Evolutionary conservation across 192 early-diverging fungal species (phyloP), one percentile per base, ranked within the genome.

Genomic region (Hyaloraphidium curvatum): DNA sequence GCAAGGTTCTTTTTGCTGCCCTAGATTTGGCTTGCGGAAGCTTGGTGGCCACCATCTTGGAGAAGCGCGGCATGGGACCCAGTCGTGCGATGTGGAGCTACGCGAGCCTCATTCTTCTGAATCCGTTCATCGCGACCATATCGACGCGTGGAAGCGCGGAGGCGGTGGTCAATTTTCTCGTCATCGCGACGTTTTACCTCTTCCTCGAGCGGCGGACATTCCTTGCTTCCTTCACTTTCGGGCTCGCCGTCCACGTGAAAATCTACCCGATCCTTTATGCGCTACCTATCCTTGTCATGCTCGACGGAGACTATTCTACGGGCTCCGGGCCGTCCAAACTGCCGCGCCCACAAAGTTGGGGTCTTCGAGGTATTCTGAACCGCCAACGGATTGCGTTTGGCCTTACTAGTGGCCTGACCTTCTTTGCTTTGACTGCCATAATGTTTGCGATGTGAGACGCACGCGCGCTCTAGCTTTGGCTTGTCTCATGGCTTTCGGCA

Each of bases 261-360:
- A 88, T 96, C 7, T 99, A 96, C 65, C 92, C 95, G 1, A 73
- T 93, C 50, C 82, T 99, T n/a, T 90, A 95, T 59, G 84, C 83
- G 2, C 56, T 92, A 0, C 86, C 91, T 0, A 53, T 98, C 27
- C 68, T 89, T 62, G 63, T 84, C 14, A 61, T 78, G n/a, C n/a
- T 86, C 9, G 50, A 50, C 9, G 54, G 25, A n/a, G 22, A 23
- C 31, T 31, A 17, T 29, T 2, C 29, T 22, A 9, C 39, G 17
- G 13, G 33, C n/a, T 7, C 33, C 7, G 33, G 33, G 9, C 33
- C 33, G n/a, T 37, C 33, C 33, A 37, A 37, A 37, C 7, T n/a
- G 33, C 33, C 9, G 7, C 9, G n/a, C n/a, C 9, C 33, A 37
- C 7, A 37, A 37, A n/a, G 7, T 37, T 37, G 9, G n/a, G n/a